phyloP scores from a whole-genome alignment of 2,329 filamentous ascomycete species.

The Amphichorda felina region DNA sequence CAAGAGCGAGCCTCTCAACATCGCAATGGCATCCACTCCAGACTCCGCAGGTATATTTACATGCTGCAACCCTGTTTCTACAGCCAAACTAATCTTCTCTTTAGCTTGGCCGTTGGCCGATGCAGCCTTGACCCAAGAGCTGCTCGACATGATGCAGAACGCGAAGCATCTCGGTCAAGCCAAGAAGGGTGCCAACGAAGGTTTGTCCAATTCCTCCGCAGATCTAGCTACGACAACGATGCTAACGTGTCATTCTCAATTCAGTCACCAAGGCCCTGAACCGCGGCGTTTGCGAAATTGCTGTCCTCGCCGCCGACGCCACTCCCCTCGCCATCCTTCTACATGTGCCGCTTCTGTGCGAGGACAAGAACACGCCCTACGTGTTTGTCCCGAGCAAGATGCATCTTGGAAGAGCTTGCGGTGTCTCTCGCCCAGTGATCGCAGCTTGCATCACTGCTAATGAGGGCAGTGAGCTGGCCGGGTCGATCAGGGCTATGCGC shows the following conservation, averaged over 20 bases:
- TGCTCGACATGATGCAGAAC: slow-evolving; percentile 66
- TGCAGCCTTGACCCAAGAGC: slow-evolving; percentile 63
- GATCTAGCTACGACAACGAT: neutral
- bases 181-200: slow-evolving; percentile 82
- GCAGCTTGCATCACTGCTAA: slow-evolving; percentile 82
- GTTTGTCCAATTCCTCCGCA: slow-evolving; percentile 14
- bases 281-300: slow-evolving; percentile 80
- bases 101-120: slow-evolving; percentile 63
- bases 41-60: too few species aligned
- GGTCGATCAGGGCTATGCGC: slow-evolving; percentile 79
- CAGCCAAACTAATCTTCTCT: neutral
- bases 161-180: slow-evolving; percentile 44
- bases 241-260: slow-evolving; percentile 5
- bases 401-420: slow-evolving; percentile 77
- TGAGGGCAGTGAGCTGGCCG: slow-evolving; percentile 76
- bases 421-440: slow-evolving; percentile 81
- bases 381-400: slow-evolving; percentile 69
- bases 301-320: slow-evolving; percentile 83
- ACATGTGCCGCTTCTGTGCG: slow-evolving; percentile 78
- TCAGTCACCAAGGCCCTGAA: slow-evolving; percentile 71
- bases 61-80: too few species aligned
- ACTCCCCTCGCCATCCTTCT: slow-evolving; percentile 78
- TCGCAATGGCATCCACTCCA: too few species aligned
- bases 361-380: slow-evolving; percentile 36
- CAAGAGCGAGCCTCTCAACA: too few species aligned